Conservation (phyloP, 345 rosid genomes). For the Arabidopsis arenosa region DNA sequence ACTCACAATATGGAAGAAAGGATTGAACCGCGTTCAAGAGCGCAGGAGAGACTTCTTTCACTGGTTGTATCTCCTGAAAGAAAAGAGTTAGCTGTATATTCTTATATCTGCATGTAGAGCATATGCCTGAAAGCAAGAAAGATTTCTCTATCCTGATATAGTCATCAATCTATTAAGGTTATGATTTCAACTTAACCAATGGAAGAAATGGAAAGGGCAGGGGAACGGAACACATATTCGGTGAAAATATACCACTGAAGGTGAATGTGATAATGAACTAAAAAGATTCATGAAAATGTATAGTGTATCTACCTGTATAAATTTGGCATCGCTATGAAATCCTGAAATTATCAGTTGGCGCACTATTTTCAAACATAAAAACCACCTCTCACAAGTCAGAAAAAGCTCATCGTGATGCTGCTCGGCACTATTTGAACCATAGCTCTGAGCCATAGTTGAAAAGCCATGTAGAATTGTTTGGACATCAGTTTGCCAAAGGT, state of each 20-base stretch:
- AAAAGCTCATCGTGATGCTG: slow-evolving; percentile 82
- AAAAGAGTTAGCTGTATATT: slow-evolving; percentile 34
- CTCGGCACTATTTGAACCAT: slow-evolving; percentile 56
- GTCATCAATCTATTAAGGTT: slow-evolving; percentile 21
- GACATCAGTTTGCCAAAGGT: slow-evolving; percentile 94
- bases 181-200: slow-evolving; percentile 18
- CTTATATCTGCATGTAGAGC: slow-evolving; percentile 16
- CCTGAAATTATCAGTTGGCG: slow-evolving; percentile 87
- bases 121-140: not conserved
- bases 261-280: slow-evolving; percentile 16
- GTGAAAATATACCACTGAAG: slow-evolving; percentile 23
- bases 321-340: slow-evolving; percentile 84
- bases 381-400: slow-evolving; percentile 91
- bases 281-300: slow-evolving; percentile 1
- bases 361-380: slow-evolving; percentile 83
- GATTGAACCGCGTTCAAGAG: slow-evolving; percentile 82
- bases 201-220: not conserved
- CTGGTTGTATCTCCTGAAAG: slow-evolving; percentile 79
- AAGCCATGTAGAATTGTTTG: slow-evolving; percentile 82
- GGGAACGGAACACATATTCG: not conserved
- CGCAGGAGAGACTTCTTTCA: slow-evolving; percentile 87
- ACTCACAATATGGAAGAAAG: slow-evolving; percentile 89
- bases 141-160: not conserved
- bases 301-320: slow-evolving; percentile 64
- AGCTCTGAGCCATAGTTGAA: slow-evolving; percentile 63